Percentiles rank a stretch among this genome's conserved stretches.
Conservation (phyloP, 495 filamentous ascomycete genomes). For the Monascus purpureus region DNA sequence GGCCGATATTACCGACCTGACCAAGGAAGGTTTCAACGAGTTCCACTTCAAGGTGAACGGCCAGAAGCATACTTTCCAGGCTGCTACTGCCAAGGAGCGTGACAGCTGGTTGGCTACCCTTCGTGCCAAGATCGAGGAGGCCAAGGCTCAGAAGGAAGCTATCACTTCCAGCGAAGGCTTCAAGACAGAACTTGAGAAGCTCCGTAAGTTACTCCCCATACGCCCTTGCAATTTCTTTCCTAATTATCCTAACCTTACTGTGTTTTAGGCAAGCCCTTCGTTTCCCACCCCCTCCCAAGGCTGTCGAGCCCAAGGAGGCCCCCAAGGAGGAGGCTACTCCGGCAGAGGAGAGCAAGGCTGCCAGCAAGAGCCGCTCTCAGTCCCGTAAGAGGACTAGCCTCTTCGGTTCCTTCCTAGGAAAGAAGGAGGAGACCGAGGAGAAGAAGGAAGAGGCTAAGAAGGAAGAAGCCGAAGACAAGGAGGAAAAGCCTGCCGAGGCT, state of each 20-base stretch:
- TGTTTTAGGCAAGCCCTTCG: conserved; percentile 36
- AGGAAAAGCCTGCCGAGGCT: conserved; percentile 12
- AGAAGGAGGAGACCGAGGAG: conserved; percentile 58
- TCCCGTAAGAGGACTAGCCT: conserved; percentile 78
- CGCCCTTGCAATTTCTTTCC: neutral
- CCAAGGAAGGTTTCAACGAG: conserved; percentile 57
- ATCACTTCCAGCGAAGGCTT: conserved; percentile 60
- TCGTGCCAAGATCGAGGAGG: conserved; percentile 62
- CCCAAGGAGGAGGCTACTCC: conserved; percentile 28
- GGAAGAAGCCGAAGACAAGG: neutral
- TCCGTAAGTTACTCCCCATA: conserved; percentile 27
- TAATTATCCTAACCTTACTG: conserved; percentile 1
- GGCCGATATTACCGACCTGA: conserved; percentile 73
- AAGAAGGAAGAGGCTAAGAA: conserved; percentile 20
- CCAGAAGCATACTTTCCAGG: conserved; percentile 86
- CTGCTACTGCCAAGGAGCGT: conserved; percentile 56
- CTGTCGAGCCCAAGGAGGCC: conserved; percentile 36
- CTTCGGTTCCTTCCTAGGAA: conserved; percentile 61
- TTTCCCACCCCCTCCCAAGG: conserved; percentile 22
- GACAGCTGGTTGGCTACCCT: conserved; percentile 78
- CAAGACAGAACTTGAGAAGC: conserved; percentile 61
- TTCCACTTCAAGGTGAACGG: conserved; percentile 73
- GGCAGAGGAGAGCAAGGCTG: conserved; percentile 30
- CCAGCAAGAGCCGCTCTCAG: conserved; percentile 56
- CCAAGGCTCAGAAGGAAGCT: conserved; percentile 55